Conservation (phyloP, 2,329 filamentous ascomycete genomes). For the Cladophialophora psammophila region DNA sequence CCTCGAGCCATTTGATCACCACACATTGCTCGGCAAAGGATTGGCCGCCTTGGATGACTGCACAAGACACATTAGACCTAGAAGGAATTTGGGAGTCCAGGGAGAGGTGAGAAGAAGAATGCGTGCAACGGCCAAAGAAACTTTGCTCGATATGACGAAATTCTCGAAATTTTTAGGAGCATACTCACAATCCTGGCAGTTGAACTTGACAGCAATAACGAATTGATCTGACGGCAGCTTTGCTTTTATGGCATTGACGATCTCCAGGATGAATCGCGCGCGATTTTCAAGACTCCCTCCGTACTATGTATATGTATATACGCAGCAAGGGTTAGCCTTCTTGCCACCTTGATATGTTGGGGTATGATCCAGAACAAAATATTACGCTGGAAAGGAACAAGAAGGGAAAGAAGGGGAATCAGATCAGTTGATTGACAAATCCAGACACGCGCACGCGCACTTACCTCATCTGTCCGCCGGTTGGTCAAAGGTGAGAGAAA, state of each 20-base stretch:
- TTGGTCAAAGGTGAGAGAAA: conserved; percentile 54
- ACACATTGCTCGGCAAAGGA: conserved; percentile 61
- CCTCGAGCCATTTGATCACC: conserved; percentile 59
- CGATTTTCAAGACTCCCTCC: conserved; percentile 57
- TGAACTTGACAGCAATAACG: conserved; percentile 59
- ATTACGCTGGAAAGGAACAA: too few relatives aligned
- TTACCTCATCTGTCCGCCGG: conserved; percentile 51
- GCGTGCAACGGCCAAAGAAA: too few relatives aligned
- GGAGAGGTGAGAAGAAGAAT: too few relatives aligned
- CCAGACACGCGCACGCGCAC: background rate
- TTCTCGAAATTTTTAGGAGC: too few relatives aligned
- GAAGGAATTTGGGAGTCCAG: too few relatives aligned
- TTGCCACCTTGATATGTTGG: background rate
- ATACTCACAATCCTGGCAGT: conserved; percentile 56
- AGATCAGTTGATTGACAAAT: too few relatives aligned
- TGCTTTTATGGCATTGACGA: conserved; percentile 42
- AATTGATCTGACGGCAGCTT: conserved; percentile 52
- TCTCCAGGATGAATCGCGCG: conserved; percentile 49
- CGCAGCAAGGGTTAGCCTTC: conserved; percentile 2
- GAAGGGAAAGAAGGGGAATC: too few relatives aligned
- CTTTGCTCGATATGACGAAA: too few relatives aligned
- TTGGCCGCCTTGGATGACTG: conserved; percentile 40
- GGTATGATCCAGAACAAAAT: background rate
- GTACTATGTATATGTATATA: conserved; percentile 44
- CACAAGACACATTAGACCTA: conserved; percentile 21